Conservation (phyloP, 2,329 filamentous ascomycete species). For the Neonectria sp. region DNA sequence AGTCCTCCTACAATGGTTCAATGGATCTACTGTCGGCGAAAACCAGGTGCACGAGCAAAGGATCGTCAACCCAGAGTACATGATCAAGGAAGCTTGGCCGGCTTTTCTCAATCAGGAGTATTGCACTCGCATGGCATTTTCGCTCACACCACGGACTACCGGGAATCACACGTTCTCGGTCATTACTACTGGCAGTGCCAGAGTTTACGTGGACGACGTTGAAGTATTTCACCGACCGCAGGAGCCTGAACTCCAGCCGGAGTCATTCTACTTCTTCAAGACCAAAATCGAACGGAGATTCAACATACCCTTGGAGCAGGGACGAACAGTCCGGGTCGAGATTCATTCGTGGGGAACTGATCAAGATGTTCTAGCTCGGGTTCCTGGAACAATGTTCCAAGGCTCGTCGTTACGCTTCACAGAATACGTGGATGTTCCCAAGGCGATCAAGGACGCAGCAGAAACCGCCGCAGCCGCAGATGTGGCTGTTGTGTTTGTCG, state of each 20-base stretch:
- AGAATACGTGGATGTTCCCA: constrained; percentile 7
- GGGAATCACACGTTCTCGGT: constrained; percentile 28
- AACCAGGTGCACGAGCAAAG: constrained; percentile 20
- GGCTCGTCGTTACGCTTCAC: constrained; percentile 11
- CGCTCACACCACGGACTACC: constrained; percentile 2
- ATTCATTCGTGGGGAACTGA: constrained; percentile 19
- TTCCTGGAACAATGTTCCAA: constrained; percentile 20
- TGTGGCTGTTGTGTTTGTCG: constrained; percentile 4
- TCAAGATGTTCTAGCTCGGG: background rate
- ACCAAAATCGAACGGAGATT: background rate
- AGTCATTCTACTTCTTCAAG: constrained; percentile 20
- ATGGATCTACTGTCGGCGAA: constrained; percentile 18
- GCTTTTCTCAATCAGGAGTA: constrained; percentile 16
- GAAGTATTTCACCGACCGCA: background rate
- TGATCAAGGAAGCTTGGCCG: constrained; percentile 32
- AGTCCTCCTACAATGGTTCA: constrained; percentile 20
- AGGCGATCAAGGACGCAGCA: background rate
- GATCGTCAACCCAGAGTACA: constrained; percentile 18
- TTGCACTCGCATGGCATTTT: constrained; percentile 27
- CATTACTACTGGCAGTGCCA: constrained; percentile 15
- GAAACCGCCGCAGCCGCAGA: background rate
- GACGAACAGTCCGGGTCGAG: background rate
- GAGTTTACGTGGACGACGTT: constrained; percentile 15
- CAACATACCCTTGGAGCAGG: background rate
- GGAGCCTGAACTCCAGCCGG: background rate